Evolutionary conservation across 2,329 filamentous ascomycete genomes (phyloP).

Genomic region (Myrmaecium sp.): DNA sequence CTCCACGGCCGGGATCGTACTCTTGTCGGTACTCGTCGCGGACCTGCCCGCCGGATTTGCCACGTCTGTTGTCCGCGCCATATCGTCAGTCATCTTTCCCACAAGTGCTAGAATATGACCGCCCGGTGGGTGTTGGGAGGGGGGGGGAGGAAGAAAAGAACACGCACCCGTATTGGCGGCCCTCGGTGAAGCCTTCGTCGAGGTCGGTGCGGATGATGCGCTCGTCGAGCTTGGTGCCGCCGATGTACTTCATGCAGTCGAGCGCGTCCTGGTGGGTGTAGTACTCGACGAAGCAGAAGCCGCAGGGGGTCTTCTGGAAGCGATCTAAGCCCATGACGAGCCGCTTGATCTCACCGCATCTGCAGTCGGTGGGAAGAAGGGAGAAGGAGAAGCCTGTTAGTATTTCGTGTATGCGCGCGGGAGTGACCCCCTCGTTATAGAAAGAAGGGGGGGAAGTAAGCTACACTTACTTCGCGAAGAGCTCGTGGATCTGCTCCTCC

Average conservation of each 20-base stretch:
- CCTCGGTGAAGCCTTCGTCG: slow-evolving; percentile 90
- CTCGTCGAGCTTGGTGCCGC: slow-evolving; percentile 95
- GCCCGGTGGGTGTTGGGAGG: not conserved
- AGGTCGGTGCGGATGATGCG: slow-evolving; percentile 89
- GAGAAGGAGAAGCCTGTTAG: not conserved
- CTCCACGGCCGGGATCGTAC: slow-evolving; percentile 86
- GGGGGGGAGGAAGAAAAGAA: slow-evolving; percentile 1
- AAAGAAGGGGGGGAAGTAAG: not conserved
- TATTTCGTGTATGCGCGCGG: not conserved
- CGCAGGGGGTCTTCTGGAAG: slow-evolving; percentile 93
- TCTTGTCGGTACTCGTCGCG: slow-evolving; percentile 96
- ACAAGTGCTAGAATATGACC: too few species aligned
- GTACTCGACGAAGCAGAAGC: slow-evolving; percentile 99
- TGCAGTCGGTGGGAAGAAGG: slow-evolving; percentile 13
- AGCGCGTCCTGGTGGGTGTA: slow-evolving; percentile 94
- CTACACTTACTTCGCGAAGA: slow-evolving; percentile 59
- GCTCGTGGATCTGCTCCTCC: slow-evolving; percentile 95
- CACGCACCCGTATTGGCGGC: slow-evolving; percentile 69
- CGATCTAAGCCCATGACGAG: slow-evolving; percentile 95
- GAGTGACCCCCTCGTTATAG: not conserved
- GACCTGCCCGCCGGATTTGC: slow-evolving; percentile 92
- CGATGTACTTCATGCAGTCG: slow-evolving; percentile 97
- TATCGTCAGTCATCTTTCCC: too few species aligned
- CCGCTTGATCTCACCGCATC: slow-evolving; percentile 90
- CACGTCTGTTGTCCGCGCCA: slow-evolving; percentile 36